phyloP scores from a whole-genome alignment of 352 stramenopile species.

The Salisapilia sapeloensis region DNA sequence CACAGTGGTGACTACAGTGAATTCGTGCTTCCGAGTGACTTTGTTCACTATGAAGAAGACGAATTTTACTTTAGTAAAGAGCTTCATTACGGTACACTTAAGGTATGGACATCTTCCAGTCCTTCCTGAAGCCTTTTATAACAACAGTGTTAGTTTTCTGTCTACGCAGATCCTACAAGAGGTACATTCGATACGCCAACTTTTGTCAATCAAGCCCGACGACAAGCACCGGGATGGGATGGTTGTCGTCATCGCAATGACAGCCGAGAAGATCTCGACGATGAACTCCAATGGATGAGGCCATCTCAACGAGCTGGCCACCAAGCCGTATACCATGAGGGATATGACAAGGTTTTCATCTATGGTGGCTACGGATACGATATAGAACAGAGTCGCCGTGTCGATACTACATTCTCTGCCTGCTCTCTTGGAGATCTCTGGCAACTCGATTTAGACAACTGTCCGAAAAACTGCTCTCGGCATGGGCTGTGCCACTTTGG shows the following conservation, averaged over 20 bases:
- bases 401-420: conserved; percentile 29
- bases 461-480: conserved; percentile 86
- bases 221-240: conserved; percentile 89
- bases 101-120: conserved; percentile 9
- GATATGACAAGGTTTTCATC: conserved; percentile 62
- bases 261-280: conserved; percentile 26
- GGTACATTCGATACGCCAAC: conserved; percentile 40
- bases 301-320: conserved; percentile 78
- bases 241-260: conserved; percentile 86
- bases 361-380: conserved; percentile 81
- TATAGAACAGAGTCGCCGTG: conserved; percentile 36
- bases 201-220: conserved; percentile 78
- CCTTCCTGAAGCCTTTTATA: background rate
- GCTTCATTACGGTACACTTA: conserved; percentile 52
- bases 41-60: too few species aligned
- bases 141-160: conserved; percentile 36
- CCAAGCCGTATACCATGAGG: conserved; percentile 61
- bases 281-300: conserved; percentile 64
- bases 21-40: conserved; percentile 21
- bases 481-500: conserved; percentile 86
- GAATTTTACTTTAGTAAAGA: conserved; percentile 58
- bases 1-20: conserved; percentile 60
- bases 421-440: conserved; percentile 77
- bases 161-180: conserved; percentile 81
- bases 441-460: conserved; percentile 82